Base-by-base conservation (phyloP, 768 basidiomycete species). In the Multifurca ochricompacta region DNA sequence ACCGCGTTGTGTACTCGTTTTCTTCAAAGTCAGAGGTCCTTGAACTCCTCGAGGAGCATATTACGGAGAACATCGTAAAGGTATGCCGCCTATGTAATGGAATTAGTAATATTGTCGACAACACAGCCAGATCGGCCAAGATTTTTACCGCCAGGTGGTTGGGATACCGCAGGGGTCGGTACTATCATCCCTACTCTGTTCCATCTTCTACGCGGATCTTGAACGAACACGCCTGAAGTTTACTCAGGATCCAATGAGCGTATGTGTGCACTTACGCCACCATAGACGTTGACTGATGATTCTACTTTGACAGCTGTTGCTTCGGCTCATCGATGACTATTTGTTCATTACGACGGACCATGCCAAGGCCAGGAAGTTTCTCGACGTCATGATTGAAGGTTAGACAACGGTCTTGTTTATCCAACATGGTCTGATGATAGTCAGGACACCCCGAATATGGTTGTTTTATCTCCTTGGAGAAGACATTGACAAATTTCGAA, bases 121-220 rank as follows among this genome's bases (percentile, higher is more conserved):
- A 18, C 42, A 27, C 10, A 11, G 14, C 16, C 27, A 95, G 91
- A 92, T 96, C 48, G 89, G 87, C 1, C 62, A 70, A n/a, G 69
- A 78, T 37, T 91, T 85, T 64, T 95, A 86, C 65, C 82, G 86
- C 11, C 96, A 99, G 68, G 79, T 77, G n/a, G 79, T 90, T 27
- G 96, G 96, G 2, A 99, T 99, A 21, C 95, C 96, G 1, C 96
- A 99, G 68, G 96, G 96, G 19, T 97, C 94, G 2, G 82, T 93
- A n/a, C 71, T 98, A n/a, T 96, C 93, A 6, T 79, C 87, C 0
- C 65, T 98, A n/a, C 71, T 99, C 1, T 99, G 96, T 66, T 87
- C 88, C 1, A 89, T 94, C 69, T 96, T 91, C 67, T 99, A 97
- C 61, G 94, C 91, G 6, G 85, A 95, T 64, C 74, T 99, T 56